Conservation (phyloP, 2,329 filamentous ascomycete genomes). For the Exutisphaerella laricina region DNA sequence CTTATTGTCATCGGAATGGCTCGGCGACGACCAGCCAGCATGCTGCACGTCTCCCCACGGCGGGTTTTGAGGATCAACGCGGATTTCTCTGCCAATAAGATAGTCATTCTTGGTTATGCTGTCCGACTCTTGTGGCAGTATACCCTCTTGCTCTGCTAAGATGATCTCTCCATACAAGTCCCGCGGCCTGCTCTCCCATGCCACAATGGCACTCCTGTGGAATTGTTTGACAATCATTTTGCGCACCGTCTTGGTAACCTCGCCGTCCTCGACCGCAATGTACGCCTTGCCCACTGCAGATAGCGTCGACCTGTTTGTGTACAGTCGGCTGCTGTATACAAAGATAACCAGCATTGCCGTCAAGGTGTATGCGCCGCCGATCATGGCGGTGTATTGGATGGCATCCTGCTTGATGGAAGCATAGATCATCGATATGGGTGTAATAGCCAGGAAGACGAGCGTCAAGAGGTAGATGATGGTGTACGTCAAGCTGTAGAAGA, state of each 20-base stretch:
- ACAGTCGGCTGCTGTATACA: conserved; percentile 78
- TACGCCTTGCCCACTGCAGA: conserved; percentile 79
- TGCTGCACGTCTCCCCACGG: conserved; percentile 83
- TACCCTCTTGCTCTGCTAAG: conserved; percentile 26
- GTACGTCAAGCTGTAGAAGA: conserved; percentile 74
- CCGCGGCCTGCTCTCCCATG: conserved; percentile 69
- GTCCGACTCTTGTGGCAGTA: conserved; percentile 20
- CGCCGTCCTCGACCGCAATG: conserved; percentile 79
- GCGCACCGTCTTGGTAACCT: conserved; percentile 69
- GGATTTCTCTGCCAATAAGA: conserved; percentile 32
- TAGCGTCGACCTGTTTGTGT: conserved; percentile 74
- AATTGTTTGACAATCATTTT: conserved; percentile 69
- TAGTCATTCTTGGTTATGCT: conserved; percentile 21
- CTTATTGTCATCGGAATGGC: conserved; percentile 52
- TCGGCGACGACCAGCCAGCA: conserved; percentile 80
- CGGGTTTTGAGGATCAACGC: conserved; percentile 43
- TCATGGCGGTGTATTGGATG: conserved; percentile 75
- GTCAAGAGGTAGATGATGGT: conserved; percentile 69
- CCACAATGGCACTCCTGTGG: conserved; percentile 70
- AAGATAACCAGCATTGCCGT: conserved; percentile 65
- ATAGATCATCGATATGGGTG: conserved; percentile 71
- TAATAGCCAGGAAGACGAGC: conserved; percentile 67
- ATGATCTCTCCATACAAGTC: conserved; percentile 42
- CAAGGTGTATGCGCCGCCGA: conserved; percentile 68
- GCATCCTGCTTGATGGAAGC: conserved; percentile 64